Percentiles rank a stretch among this genome's conserved stretches.
These are phyloP conservation scores for Corniculantispora saksenae DNA, from an alignment of 2,329 filamentous ascomycete species.

Conservation along the genomic window DNA sequence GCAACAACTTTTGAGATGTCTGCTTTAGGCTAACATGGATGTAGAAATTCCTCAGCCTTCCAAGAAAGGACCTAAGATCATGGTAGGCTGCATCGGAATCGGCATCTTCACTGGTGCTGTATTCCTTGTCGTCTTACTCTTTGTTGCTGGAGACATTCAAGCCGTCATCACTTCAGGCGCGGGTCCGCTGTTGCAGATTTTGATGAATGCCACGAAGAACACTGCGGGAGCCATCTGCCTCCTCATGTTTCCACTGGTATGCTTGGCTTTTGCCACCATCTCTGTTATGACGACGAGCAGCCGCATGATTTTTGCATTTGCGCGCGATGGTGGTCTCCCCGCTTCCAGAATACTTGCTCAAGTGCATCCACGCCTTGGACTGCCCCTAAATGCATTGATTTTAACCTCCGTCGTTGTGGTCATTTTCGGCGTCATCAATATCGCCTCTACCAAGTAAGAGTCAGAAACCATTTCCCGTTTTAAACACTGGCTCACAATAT, in stretches of 20 bases:
- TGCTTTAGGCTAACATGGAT: not conserved
- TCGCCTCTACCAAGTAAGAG: conserved; percentile 56
- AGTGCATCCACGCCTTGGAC: conserved; percentile 60
- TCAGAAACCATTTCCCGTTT: too few species aligned
- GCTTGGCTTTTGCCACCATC: conserved; percentile 63
- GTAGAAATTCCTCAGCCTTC: conserved; percentile 34
- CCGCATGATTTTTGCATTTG: conserved; percentile 69
- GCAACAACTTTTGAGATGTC: not conserved
- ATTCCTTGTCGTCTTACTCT: conserved; percentile 64
- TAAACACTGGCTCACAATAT: not conserved
- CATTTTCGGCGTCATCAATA: conserved; percentile 69
- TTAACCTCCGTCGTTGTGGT: conserved; percentile 62
- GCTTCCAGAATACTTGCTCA: conserved; percentile 59
- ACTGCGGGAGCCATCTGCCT: conserved; percentile 63
- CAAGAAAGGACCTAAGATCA: conserved; percentile 34
- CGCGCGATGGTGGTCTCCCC: conserved; percentile 64
- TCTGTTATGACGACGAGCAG: conserved; percentile 66
- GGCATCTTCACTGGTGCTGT: conserved; percentile 63
- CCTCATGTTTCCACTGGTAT: conserved; percentile 66
- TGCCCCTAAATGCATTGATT: conserved; percentile 67
- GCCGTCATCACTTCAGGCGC: conserved; percentile 55
- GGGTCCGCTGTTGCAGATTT: conserved; percentile 62
- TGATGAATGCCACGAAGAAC: conserved; percentile 62
- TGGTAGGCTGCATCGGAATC: conserved; percentile 61
- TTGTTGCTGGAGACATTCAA: conserved; percentile 60